Base-by-base conservation (phyloP, 352 stramenopile species). In the Globisporangium sylvaticum region DNA sequence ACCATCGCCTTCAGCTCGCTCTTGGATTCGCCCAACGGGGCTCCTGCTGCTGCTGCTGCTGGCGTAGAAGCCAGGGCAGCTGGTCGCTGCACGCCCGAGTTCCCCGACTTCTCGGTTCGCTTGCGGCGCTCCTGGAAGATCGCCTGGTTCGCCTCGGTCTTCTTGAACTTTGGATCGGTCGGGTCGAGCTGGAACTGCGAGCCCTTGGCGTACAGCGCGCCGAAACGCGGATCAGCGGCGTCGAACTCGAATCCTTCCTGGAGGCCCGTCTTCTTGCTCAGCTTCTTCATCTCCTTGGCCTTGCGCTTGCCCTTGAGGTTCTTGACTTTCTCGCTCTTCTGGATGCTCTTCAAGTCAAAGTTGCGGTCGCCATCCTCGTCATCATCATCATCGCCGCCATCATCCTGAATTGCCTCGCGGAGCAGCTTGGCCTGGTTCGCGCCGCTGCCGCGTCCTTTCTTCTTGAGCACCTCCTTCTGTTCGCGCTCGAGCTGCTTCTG, bases 291-390 rank as follows among this genome's bases (percentile, higher is more conserved):
- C 66, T 93, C 84, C 69, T 93, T 92, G 34, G 75, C 79, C 50
- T 88, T 87, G 34, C 80, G 86, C 71, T 93, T 94, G 66, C 83
- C 86, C 74, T 92, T 92, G 8, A 92, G 76, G 44, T 77, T 76
- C 70, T 89, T 87, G 7, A 76, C 70, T 66, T 95, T 95, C 48
- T 92, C 83, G 58, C 84, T 69, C 66, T 84, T 79, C 24, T 72
- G 65, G 58, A 95, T 95, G 63, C 82, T 82, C 72, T 93, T 94
- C 82, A 95, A 90, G 76, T 95, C 85, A 64, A 94, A 95, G 64
- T 94, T 87, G 54, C 87, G 87, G 58, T 88, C 81, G n/a, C 62
- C 76, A 18, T 81, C 67, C 24, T 74, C 78, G 44, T 76, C 79
- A 9, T 59, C 63, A n/a, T 71, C 79, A 22, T 70, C 69, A 32